Evolutionary conservation across 1,284 basidiomycete genomes (phyloP).

Genomic region (Farysia itapuensis): DNA sequence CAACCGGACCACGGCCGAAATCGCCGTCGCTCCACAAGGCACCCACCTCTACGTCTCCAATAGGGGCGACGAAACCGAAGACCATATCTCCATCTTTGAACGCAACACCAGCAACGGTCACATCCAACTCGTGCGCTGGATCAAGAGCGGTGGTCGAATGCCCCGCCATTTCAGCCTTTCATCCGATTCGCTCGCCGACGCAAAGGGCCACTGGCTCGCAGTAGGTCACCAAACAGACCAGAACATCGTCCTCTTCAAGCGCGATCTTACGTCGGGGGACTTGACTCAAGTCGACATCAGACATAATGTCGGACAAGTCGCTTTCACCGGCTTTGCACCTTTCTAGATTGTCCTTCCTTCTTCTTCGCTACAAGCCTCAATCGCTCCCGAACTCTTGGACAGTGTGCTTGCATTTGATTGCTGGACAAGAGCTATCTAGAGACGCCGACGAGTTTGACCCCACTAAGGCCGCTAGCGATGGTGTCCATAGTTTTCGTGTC

Average conservation of each 20-base stretch:
- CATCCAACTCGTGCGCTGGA: constrained; percentile 27
- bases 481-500: constrained; percentile 52
- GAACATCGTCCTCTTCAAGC: constrained; percentile 31
- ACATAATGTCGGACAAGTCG: constrained; percentile 15
- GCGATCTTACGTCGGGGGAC: constrained; percentile 13
- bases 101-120: constrained; percentile 12
- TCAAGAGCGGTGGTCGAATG: constrained; percentile 33
- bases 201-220: constrained; percentile 23
- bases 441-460: constrained; percentile 49
- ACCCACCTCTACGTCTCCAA: constrained; percentile 39
- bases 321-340: constrained; percentile 40
- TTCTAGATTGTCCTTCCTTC: too few relatives aligned
- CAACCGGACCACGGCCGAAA: constrained; percentile 43
- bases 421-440: constrained; percentile 5
- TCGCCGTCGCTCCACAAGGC: constrained; percentile 38
- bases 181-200: constrained; percentile 9
- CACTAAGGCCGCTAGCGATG: constrained; percentile 41
- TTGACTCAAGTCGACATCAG: constrained; percentile 8
- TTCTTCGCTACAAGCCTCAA: too few relatives aligned
- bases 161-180: constrained; percentile 38
- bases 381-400: too few relatives aligned
- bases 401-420: too few relatives aligned
- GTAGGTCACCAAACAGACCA: constrained; percentile 38
- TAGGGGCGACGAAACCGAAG: constrained; percentile 33
- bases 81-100: constrained; percentile 42